These are phyloP conservation scores for Aspergillus ochraceoroseus DNA, from an alignment of 2,329 filamentous ascomycete genomes.

Conservation along the genomic window DNA sequence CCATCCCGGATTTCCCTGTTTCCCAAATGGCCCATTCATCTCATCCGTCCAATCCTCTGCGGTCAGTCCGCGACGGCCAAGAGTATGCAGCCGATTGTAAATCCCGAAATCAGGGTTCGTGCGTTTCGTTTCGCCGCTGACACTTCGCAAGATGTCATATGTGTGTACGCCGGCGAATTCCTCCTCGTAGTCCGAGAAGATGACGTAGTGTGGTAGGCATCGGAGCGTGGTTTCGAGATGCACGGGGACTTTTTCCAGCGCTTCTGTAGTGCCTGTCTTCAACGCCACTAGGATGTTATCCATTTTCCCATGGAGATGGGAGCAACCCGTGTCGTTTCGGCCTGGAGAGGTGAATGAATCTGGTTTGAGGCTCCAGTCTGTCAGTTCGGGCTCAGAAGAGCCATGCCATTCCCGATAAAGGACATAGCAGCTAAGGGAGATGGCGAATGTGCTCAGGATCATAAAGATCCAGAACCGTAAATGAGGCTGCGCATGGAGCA, in stretches of 20 bases:
- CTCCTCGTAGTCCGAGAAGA: constrained; percentile 32
- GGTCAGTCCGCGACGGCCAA: constrained; percentile 37
- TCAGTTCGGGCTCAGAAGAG: background rate
- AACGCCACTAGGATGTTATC: constrained; percentile 28
- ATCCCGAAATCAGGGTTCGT: constrained; percentile 13
- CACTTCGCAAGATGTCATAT: constrained; percentile 26
- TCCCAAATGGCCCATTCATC: constrained; percentile 29
- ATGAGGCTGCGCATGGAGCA: background rate
- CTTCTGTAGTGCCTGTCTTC: constrained; percentile 30
- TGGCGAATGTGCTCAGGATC: background rate
- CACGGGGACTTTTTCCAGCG: constrained; percentile 26
- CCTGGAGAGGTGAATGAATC: background rate
- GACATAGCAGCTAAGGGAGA: background rate
- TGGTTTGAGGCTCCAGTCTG: background rate
- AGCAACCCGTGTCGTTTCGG: background rate
- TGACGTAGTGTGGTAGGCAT: constrained; percentile 27
- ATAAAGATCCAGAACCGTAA: constrained; percentile 2
- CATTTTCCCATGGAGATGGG: constrained; percentile 10
- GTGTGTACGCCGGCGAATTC: constrained; percentile 24
- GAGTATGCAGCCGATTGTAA: constrained; percentile 41
- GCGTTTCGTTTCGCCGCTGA: constrained; percentile 19
- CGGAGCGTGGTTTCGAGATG: constrained; percentile 28
- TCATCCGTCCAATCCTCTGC: constrained; percentile 24
- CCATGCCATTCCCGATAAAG: constrained; percentile 1
- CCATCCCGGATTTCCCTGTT: constrained; percentile 43